A percentile compares a stretch with the other conserved stretches of the same genome.
Conservation (phyloP, 164 flowering plant species). For the grape (Vitis vinifera) region ASM3070453v1 NC_081808.1:2628501-2629000, state of each 20-base stretch:
- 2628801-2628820: constrained; percentile 99
- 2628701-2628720: background rate
- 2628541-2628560: constrained; percentile 85
- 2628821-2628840: constrained; percentile 84
- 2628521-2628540: constrained; percentile 97
- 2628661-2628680: constrained; percentile 64
- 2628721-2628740: background rate
- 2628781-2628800: constrained; percentile 73
- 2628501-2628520: background rate
- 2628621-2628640: constrained; percentile 70
- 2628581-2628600: constrained; percentile 86
- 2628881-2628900: constrained; percentile 85
- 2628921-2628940: constrained; percentile 68
- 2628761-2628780: background rate
- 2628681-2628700: background rate
- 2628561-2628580: constrained; percentile 90
- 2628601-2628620: constrained; percentile 74
- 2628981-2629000: constrained; percentile 68
- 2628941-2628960: constrained; percentile 81
- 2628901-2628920: constrained; percentile 74
- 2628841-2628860: constrained; percentile 86
- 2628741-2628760: background rate
- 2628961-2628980: constrained; percentile 79
- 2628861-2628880: constrained; percentile 57
- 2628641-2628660: constrained; percentile 91